Percentiles rank a stretch among this genome's conserved stretches.
phyloP scores from a whole-genome alignment of 768 basidiomycete genomes.

The Kwoniella mangroviensis region DNA sequence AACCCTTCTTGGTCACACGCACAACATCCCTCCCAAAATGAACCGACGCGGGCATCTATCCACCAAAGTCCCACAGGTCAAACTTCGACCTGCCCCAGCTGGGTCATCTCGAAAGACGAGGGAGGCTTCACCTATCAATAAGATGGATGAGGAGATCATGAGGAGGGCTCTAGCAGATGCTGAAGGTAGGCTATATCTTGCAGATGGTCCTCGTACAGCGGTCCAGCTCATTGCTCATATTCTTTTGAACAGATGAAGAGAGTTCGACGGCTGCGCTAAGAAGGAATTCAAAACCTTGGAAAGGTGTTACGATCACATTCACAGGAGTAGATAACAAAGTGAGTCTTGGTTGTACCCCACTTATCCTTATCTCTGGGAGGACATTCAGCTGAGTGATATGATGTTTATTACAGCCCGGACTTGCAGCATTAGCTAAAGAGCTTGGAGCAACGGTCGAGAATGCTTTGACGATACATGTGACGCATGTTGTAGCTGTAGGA shows the following conservation, averaged over 20 bases:
- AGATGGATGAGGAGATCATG: slow-evolving; percentile 48
- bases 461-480: slow-evolving; percentile 83
- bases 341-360: neutral
- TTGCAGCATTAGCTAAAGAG: slow-evolving; percentile 77
- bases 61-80: slow-evolving; percentile 58
- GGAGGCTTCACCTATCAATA: slow-evolving; percentile 35
- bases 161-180: slow-evolving; percentile 37
- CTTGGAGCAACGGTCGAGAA: slow-evolving; percentile 73
- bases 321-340: slow-evolving; percentile 53
- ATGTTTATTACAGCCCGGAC: slow-evolving; percentile 62
- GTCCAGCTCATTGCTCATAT: neutral
- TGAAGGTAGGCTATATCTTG: slow-evolving; percentile 33
- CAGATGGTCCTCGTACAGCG: neutral
- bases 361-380: too few relatives aligned
- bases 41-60: slow-evolving; percentile 57
- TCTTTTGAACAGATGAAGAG: slow-evolving; percentile 34
- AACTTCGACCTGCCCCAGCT: slow-evolving; percentile 54
- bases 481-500: slow-evolving; percentile 80
- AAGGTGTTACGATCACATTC: slow-evolving; percentile 39
- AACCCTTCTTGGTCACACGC: neutral
- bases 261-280: slow-evolving; percentile 34
- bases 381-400: neutral
- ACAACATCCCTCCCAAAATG: slow-evolving; percentile 26
- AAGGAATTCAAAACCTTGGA: slow-evolving; percentile 37
- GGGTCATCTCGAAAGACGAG: slow-evolving; percentile 12